phyloP scores from a whole-genome alignment of 2,329 filamentous ascomycete genomes.

The Elsinoe perseae region DNA sequence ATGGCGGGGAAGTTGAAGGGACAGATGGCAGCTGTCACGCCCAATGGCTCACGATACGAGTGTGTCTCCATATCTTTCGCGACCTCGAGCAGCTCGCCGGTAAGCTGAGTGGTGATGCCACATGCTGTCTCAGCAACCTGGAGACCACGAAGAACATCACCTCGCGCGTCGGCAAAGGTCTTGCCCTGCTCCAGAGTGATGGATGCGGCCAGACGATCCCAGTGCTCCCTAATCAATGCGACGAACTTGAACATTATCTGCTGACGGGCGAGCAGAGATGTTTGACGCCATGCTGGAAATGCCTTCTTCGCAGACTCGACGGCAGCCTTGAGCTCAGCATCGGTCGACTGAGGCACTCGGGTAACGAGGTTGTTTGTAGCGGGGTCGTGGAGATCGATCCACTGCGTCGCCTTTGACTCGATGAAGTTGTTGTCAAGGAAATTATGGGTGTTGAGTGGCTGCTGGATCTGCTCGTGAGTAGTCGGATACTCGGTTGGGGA shows the following conservation, averaged over 20 bases:
- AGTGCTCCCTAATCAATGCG: slow-evolving; percentile 70
- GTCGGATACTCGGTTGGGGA: slow-evolving; percentile 56
- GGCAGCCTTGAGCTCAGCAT: slow-evolving; percentile 63
- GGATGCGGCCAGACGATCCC: slow-evolving; percentile 74
- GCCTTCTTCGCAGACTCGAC: slow-evolving; percentile 66
- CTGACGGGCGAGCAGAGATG: slow-evolving; percentile 63
- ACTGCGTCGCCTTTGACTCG: slow-evolving; percentile 56
- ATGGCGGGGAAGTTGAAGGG: slow-evolving; percentile 89
- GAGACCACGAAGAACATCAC: slow-evolving; percentile 72
- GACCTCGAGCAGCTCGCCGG: slow-evolving; percentile 76
- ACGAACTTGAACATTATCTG: slow-evolving; percentile 80
- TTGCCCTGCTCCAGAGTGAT: slow-evolving; percentile 86
- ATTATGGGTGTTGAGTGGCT: slow-evolving; percentile 65
- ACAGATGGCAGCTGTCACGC: slow-evolving; percentile 76
- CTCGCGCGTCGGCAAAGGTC: slow-evolving; percentile 74
- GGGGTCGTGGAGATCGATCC: slow-evolving; percentile 70
- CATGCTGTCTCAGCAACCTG: slow-evolving; percentile 81
- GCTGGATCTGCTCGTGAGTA: slow-evolving; percentile 61
- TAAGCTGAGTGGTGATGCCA: slow-evolving; percentile 71
- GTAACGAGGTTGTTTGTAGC: slow-evolving; percentile 77
- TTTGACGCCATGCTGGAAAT: slow-evolving; percentile 62
- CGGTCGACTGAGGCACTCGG: slow-evolving; percentile 69
- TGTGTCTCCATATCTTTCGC: slow-evolving; percentile 86
- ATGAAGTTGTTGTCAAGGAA: slow-evolving; percentile 66
- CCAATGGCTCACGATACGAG: slow-evolving; percentile 72